Conservation (phyloP, 2,329 filamentous ascomycete species). For the Aspergillus tanneri region DNA sequence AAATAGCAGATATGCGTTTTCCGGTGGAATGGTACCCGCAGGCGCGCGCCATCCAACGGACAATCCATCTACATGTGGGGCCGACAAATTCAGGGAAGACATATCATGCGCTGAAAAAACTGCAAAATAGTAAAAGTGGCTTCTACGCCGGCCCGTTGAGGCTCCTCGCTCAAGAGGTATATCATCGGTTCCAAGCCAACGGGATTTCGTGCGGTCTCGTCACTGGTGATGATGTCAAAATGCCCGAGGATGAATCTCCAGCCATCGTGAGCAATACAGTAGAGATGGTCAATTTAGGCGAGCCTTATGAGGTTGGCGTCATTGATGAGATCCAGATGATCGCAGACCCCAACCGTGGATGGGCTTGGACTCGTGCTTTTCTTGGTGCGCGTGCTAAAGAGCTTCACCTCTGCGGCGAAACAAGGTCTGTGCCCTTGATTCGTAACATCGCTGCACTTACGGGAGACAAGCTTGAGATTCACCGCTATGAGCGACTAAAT, state of each 20-base stretch:
- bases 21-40: slow-evolving; percentile 90
- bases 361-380: slow-evolving; percentile 91
- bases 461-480: slow-evolving; percentile 79
- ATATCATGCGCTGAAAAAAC: slow-evolving; percentile 82
- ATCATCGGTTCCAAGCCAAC: slow-evolving; percentile 75
- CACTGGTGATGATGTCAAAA: slow-evolving; percentile 84
- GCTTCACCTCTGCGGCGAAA: slow-evolving; percentile 90
- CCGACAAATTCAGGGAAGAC: slow-evolving; percentile 99
- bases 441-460: slow-evolving; percentile 71
- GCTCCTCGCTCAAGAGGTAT: slow-evolving; percentile 91
- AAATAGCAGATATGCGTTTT: slow-evolving; percentile 78
- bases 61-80: slow-evolving; percentile 87
- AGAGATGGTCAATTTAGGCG: slow-evolving; percentile 71
- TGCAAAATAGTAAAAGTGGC: slow-evolving; percentile 73
- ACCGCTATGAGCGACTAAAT: slow-evolving; percentile 80
- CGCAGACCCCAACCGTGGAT: slow-evolving; percentile 72
- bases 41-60: slow-evolving; percentile 76
- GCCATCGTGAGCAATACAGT: slow-evolving; percentile 83
- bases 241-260: slow-evolving; percentile 58
- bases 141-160: slow-evolving; percentile 90
- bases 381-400: slow-evolving; percentile 84
- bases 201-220: slow-evolving; percentile 75
- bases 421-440: slow-evolving; percentile 75
- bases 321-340: slow-evolving; percentile 99
- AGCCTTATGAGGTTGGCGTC: slow-evolving; percentile 77